Conservation (phyloP, 352 stramenopile genomes). For the Globisporangium iwayamae region DNA sequence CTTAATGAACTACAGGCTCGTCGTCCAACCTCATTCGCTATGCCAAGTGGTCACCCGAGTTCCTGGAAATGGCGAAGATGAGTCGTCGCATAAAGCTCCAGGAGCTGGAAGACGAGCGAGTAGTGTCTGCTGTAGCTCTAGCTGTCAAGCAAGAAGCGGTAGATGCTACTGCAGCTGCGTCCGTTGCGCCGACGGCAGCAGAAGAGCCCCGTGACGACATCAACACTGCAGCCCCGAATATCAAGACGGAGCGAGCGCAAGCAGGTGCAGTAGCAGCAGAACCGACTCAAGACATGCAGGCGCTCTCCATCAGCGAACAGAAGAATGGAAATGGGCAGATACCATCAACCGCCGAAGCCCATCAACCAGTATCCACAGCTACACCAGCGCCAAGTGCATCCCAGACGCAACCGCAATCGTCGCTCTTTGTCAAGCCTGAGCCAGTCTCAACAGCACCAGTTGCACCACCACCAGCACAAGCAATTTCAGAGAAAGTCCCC, state of each 20-base stretch:
- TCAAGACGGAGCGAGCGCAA: constrained; percentile 23
- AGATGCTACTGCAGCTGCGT: neutral
- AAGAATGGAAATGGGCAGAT: neutral
- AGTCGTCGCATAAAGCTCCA: constrained; percentile 19
- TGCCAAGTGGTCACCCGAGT: constrained; percentile 37
- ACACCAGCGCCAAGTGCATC: constrained; percentile 26
- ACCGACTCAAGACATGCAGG: constrained; percentile 12
- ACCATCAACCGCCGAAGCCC: neutral
- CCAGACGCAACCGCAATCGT: neutral
- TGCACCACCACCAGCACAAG: neutral
- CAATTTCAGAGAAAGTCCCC: neutral
- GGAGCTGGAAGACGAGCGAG: constrained; percentile 7
- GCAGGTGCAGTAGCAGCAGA: neutral
- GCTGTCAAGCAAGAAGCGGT: constrained; percentile 3
- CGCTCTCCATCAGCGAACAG: constrained; percentile 20
- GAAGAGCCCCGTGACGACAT: neutral
- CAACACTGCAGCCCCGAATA: neutral
- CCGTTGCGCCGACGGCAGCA: neutral
- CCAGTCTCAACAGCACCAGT: neutral
- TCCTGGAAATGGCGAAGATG: constrained; percentile 45
- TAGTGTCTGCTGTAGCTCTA: neutral
- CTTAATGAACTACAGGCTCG: constrained; percentile 21
- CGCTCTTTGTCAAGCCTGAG: neutral
- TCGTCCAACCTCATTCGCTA: constrained; percentile 39
- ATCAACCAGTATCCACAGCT: neutral